A percentile compares a stretch with the other conserved stretches of the same genome.
Evolutionary conservation across 2,329 filamentous ascomycete genomes (phyloP).

Genomic region (Fusarium sp.): DNA sequence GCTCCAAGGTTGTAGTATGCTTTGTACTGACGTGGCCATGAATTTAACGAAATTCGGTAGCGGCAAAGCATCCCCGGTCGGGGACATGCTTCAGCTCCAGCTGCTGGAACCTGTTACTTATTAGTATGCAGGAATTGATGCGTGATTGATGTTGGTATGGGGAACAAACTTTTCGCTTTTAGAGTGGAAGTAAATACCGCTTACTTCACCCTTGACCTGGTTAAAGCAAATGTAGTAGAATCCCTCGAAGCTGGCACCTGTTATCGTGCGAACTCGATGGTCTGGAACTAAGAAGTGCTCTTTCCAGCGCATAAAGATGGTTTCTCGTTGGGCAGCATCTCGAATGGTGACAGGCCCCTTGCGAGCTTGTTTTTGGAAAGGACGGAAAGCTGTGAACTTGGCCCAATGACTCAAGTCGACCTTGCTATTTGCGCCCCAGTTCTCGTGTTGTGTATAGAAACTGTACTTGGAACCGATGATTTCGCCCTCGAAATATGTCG

Average conservation of each 20-base stretch:
- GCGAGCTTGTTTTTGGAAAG: conserved; percentile 68
- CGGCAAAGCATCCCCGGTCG: conserved; percentile 82
- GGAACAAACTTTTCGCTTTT: conserved; percentile 91
- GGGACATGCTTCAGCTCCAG: conserved; percentile 89
- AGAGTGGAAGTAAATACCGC: conserved; percentile 96
- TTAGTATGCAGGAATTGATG: not conserved
- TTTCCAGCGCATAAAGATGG: conserved; percentile 99
- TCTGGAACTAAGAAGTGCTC: conserved; percentile 97
- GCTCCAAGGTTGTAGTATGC: not conserved
- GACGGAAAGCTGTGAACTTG: conserved; percentile 87
- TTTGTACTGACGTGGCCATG: not conserved
- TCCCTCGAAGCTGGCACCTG: conserved; percentile 94
- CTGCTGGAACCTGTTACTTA: conserved; percentile 79
- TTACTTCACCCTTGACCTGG: conserved; percentile 84
- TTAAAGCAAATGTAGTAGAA: conserved; percentile 99
- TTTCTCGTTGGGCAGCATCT: conserved; percentile 81
- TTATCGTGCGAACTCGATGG: conserved; percentile 89
- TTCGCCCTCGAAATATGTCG: conserved; percentile 97
- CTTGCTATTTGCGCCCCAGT: conserved; percentile 92
- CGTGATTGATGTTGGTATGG: not conserved
- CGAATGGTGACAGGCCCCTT: conserved; percentile 67
- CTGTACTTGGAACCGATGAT: conserved; percentile 95
- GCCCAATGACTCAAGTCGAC: conserved; percentile 94
- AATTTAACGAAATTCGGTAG: conserved; percentile 77
- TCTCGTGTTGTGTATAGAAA: conserved; percentile 89